Conservation (phyloP, 768 basidiomycete genomes). For the Naganishia onofrii region DNA sequence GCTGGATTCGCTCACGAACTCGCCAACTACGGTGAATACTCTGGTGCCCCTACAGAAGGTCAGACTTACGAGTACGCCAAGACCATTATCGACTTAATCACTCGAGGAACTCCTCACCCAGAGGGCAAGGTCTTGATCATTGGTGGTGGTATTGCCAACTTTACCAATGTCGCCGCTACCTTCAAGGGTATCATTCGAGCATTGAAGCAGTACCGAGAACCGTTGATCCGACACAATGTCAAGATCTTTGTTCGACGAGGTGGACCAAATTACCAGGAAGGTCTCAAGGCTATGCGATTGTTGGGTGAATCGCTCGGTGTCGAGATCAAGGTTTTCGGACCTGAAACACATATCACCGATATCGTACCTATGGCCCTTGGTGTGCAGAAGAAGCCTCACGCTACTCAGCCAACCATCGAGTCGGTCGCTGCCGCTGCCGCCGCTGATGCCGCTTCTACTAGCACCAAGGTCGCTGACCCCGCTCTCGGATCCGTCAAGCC, state of each 20-base stretch:
- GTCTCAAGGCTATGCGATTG: constrained; percentile 95
- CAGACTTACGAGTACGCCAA: constrained; percentile 99
- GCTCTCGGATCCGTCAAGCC: constrained; percentile 70
- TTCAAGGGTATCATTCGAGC: constrained; percentile 99
- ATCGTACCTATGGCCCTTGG: constrained; percentile 98
- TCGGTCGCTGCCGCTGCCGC: constrained; percentile 42
- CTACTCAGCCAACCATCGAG: constrained; percentile 51
- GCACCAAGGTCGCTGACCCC: constrained; percentile 48
- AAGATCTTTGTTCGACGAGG: constrained; percentile 96
- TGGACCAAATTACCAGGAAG: constrained; percentile 99
- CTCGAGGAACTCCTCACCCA: constrained; percentile 71
- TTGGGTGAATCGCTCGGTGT: constrained; percentile 95
- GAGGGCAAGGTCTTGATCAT: constrained; percentile 99
- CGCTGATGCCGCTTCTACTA: constrained; percentile 23
- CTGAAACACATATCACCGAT: constrained; percentile 97
- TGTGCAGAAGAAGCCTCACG: constrained; percentile 60
- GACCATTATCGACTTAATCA: constrained; percentile 95
- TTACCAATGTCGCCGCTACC: constrained; percentile 97
- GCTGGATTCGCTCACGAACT: constrained; percentile 95
- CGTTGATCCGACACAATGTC: constrained; percentile 77
- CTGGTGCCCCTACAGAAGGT: constrained; percentile 93
- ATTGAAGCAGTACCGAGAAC: constrained; percentile 84
- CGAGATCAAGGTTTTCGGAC: constrained; percentile 93
- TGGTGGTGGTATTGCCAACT: constrained; percentile 99
- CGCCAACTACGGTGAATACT: constrained; percentile 99